Conservation (phyloP, 768 basidiomycete genomes). For the Agaricus blazei region DNA sequence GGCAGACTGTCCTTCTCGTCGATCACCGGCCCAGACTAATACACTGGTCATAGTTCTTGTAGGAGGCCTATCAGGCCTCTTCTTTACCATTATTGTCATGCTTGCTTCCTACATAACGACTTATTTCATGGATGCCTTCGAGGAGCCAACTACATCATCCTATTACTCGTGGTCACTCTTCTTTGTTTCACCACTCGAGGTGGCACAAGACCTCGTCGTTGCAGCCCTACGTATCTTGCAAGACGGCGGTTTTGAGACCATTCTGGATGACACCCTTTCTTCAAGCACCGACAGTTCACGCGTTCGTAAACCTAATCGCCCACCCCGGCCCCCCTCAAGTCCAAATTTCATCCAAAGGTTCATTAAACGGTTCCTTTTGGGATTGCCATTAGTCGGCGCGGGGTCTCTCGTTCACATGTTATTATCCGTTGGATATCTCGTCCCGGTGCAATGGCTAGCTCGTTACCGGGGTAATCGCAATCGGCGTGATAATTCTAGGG, state of each 20-base stretch:
- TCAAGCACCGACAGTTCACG: slow-evolving; percentile 12
- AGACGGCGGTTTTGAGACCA: slow-evolving; percentile 44
- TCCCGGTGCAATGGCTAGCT: slow-evolving; percentile 66
- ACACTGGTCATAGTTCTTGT: slow-evolving; percentile 48
- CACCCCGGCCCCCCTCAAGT: slow-evolving; percentile 19
- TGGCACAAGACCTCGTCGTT: slow-evolving; percentile 55
- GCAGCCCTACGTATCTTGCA: slow-evolving; percentile 58
- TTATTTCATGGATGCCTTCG: slow-evolving; percentile 58
- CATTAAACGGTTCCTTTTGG: slow-evolving; percentile 67
- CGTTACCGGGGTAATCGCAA: slow-evolving; percentile 54
- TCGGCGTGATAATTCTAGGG: slow-evolving; percentile 51
- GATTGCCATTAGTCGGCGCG: slow-evolving; percentile 74
- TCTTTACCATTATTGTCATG: slow-evolving; percentile 65
- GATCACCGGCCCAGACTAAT: slow-evolving; percentile 5
- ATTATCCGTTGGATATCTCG: slow-evolving; percentile 55
- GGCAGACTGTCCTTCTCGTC: slow-evolving; percentile 14
- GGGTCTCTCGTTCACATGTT: slow-evolving; percentile 73
- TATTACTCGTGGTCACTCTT: slow-evolving; percentile 35
- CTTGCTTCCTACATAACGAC: slow-evolving; percentile 66
- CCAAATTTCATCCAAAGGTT: slow-evolving; percentile 51
- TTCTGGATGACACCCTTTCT: slow-evolving; percentile 30
- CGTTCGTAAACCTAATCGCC: slow-evolving; percentile 10
- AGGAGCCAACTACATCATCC: slow-evolving; percentile 36
- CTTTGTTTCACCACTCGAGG: slow-evolving; percentile 49
- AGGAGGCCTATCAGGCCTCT: slow-evolving; percentile 49